These are phyloP conservation scores for Trichoderma parareesei DNA, from an alignment of 495 filamentous ascomycete genomes.

Conservation along the genomic window DNA sequence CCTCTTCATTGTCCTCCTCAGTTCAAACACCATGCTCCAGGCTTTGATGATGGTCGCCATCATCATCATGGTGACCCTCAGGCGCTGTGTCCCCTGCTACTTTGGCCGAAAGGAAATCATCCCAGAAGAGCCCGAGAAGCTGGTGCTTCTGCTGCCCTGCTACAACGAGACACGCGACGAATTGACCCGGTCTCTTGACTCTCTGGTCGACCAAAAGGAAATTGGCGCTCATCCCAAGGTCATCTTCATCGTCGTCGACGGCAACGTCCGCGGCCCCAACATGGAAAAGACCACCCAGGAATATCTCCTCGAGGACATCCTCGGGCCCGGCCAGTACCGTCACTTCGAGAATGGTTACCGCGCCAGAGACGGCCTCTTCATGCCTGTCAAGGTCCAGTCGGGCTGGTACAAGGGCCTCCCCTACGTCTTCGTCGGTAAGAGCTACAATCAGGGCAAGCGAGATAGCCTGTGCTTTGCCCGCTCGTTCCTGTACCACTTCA, in stretches of 20 bases:
- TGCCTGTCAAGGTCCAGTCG: conserved; percentile 61
- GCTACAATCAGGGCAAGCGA: conserved; percentile 70
- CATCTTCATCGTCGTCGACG: conserved; percentile 67
- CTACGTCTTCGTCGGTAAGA: conserved; percentile 53
- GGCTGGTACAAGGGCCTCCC: conserved; percentile 62
- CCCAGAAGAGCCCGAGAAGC: conserved; percentile 20
- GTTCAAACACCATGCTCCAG: conserved; percentile 12
- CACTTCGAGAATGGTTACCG: conserved; percentile 60
- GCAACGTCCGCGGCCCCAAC: conserved; percentile 68
- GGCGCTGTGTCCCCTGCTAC: not conserved
- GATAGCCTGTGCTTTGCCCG: conserved; percentile 72
- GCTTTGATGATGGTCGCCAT: conserved; percentile 11
- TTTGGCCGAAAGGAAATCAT: conserved; percentile 17
- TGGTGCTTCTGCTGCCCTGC: conserved; percentile 27
- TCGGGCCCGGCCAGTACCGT: conserved; percentile 49
- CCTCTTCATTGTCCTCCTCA: conserved; percentile 11
- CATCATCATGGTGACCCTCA: not conserved
- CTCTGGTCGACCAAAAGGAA: conserved; percentile 22
- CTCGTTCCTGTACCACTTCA: conserved; percentile 74
- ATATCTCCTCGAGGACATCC: conserved; percentile 55
- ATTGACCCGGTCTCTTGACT: conserved; percentile 22
- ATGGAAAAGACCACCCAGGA: conserved; percentile 64
- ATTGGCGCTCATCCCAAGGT: conserved; percentile 46
- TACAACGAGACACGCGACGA: conserved; percentile 28
- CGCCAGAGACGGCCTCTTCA: conserved; percentile 68